A percentile compares a stretch with the other conserved stretches of the same genome.
Conservation (phyloP, 148 eudicot species). For the Camellia sinensis region DNA sequence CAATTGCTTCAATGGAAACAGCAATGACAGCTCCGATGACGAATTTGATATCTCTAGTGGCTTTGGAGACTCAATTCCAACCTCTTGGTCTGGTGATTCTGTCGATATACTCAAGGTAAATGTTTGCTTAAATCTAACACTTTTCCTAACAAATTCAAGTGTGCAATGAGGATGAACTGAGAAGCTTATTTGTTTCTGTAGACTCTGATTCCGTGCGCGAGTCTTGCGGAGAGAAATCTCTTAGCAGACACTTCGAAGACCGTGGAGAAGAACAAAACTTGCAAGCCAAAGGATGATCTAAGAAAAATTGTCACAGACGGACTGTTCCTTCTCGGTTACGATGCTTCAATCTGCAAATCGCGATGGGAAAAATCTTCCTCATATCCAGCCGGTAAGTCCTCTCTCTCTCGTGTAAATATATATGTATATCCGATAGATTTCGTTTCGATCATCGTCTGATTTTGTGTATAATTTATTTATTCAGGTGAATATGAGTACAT, state of each 20-base stretch:
- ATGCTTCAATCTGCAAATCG: constrained; percentile 61
- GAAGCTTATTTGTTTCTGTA: constrained; percentile 11
- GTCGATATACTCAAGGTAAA: constrained; percentile 51
- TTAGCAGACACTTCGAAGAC: constrained; percentile 59
- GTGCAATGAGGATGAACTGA: background rate
- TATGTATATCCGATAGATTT: background rate
- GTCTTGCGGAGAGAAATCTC: constrained; percentile 48
- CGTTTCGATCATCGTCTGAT: background rate
- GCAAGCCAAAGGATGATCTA: constrained; percentile 53
- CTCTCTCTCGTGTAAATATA: background rate
- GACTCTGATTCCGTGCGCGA: constrained; percentile 56
- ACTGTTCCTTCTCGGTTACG: constrained; percentile 38
- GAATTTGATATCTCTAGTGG: constrained; percentile 41
- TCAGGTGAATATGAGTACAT: constrained; percentile 43
- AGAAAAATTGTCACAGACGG: constrained; percentile 42
- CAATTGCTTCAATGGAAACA: constrained; percentile 68
- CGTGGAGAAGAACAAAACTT: constrained; percentile 47
- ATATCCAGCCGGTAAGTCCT: constrained; percentile 47
- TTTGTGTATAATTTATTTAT: background rate
- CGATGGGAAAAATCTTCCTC: constrained; percentile 60
- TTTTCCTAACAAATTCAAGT: no score
- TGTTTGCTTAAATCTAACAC: background rate
- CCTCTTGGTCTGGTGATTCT: constrained; percentile 28
- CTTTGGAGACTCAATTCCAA: constrained; percentile 21
- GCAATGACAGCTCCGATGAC: constrained; percentile 58